Percentiles rank a stretch among this genome's conserved stretches.
Evolutionary conservation across 257 asterid species (phyloP).

Genomic region (Capsicum pubescens): DNA sequence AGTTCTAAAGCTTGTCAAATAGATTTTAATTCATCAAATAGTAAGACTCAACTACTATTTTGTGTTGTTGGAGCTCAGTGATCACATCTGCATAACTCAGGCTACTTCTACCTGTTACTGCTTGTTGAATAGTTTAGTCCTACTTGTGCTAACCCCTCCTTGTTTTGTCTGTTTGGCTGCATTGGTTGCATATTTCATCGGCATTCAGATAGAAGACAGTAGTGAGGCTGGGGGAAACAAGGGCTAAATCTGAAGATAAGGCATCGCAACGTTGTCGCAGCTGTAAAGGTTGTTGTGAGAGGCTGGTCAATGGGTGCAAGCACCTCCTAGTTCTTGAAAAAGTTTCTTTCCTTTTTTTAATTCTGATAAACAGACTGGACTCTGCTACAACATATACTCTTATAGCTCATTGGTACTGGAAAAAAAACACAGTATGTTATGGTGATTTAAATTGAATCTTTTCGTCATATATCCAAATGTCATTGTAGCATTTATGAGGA

Average conservation of each 20-base stretch:
- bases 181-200: slow-evolving; percentile 91
- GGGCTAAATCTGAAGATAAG: slow-evolving; percentile 57
- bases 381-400: background rate
- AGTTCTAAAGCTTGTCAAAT: too few species aligned
- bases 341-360: background rate
- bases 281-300: slow-evolving; percentile 85
- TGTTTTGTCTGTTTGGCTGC: background rate
- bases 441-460: background rate
- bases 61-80: too few species aligned
- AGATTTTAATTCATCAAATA: too few species aligned
- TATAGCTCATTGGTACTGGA: background rate
- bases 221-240: slow-evolving; percentile 42
- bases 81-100: too few species aligned
- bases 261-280: slow-evolving; percentile 78
- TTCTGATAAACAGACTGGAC: background rate
- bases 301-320: slow-evolving; percentile 67
- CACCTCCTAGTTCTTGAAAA: slow-evolving; percentile 47
- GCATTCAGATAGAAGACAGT: slow-evolving; percentile 59
- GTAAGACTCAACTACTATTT: too few species aligned
- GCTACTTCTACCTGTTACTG: background rate
- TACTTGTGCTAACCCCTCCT: background rate
- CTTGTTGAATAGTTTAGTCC: background rate
- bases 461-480: background rate
- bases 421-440: background rate
- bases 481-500: too few species aligned